Evolutionary conservation across 2,329 filamentous ascomycete species (phyloP).

Genomic region (Chrysosporium keratinophilum): DNA sequence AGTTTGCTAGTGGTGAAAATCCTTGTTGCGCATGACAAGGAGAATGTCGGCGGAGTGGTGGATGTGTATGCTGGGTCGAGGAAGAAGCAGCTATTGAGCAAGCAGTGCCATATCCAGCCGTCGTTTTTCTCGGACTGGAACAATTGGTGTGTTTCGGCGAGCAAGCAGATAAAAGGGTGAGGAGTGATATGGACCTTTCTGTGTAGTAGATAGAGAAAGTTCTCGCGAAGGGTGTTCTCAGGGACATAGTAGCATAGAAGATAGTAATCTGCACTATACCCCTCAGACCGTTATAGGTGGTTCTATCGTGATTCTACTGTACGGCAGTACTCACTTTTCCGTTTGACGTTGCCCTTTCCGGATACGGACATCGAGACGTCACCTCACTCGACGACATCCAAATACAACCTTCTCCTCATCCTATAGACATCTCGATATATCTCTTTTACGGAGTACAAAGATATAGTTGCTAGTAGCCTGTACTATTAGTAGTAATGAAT

Average conservation of each 20-base stretch:
- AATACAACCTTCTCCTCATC: too few relatives aligned
- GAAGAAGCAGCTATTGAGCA: conserved; percentile 48
- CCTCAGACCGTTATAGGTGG: too few relatives aligned
- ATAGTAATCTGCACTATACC: too few relatives aligned
- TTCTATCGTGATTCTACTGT: too few relatives aligned
- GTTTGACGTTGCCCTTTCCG: too few relatives aligned
- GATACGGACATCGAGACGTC: too few relatives aligned
- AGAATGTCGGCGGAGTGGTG: conserved; percentile 46
- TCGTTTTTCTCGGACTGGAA: conserved; percentile 62
- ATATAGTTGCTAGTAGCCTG: too few relatives aligned
- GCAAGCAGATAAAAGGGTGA: conserved; percentile 33
- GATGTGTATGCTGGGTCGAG: conserved; percentile 56
- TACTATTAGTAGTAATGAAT: too few relatives aligned
- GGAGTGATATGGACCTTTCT: not conserved
- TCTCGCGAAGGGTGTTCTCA: not conserved
- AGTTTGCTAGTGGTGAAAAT: conserved; percentile 38
- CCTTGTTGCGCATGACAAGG: conserved; percentile 39
- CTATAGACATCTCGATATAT: too few relatives aligned
- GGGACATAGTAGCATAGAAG: not conserved
- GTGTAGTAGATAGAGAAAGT: not conserved
- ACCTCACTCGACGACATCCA: too few relatives aligned
- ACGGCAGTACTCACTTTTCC: too few relatives aligned
- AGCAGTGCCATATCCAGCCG: conserved; percentile 50
- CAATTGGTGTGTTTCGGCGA: conserved; percentile 54
- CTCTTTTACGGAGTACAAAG: too few relatives aligned